These are phyloP conservation scores for Lactuca saligna DNA, from an alignment of 129 eudicot genomes.

Conservation along the genomic window DNA sequence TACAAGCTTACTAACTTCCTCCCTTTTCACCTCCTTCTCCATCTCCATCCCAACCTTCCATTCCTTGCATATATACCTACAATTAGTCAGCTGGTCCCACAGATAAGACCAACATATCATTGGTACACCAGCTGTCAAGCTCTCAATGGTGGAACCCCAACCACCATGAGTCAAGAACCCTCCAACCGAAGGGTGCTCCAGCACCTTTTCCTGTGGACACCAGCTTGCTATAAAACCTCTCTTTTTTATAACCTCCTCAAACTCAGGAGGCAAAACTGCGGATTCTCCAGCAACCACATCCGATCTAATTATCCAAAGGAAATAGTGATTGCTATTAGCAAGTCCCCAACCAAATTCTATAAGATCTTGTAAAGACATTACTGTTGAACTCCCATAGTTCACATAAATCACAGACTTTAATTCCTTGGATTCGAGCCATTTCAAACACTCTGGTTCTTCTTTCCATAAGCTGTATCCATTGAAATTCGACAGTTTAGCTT, in stretches of 20 bases:
- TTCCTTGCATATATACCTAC: neutral
- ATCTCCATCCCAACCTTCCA: neutral
- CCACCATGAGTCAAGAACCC: neutral
- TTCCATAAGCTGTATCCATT: neutral
- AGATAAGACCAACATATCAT: neutral
- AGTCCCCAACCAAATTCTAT: neutral
- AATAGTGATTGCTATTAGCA: neutral
- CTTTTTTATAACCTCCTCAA: neutral
- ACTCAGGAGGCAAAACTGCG: neutral
- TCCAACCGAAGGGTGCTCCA: neutral
- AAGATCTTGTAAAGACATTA: neutral
- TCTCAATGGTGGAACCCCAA: neutral
- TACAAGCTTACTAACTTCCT: neutral
- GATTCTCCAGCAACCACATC: neutral
- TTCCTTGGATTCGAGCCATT: conserved; percentile 5
- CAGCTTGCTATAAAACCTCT: neutral
- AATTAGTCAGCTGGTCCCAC: neutral
- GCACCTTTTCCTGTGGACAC: conserved; percentile 3
- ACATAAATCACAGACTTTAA: neutral
- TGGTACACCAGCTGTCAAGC: neutral
- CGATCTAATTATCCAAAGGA: neutral
- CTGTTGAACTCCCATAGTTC: neutral
- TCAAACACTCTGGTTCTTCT: neutral
- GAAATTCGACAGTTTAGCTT: neutral
- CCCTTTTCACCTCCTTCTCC: neutral